Evolutionary conservation across 2,329 filamentous ascomycete species (phyloP), one percentile per base, ranked within the genome.

Genomic region (Xylariaceae sp.): DNA sequence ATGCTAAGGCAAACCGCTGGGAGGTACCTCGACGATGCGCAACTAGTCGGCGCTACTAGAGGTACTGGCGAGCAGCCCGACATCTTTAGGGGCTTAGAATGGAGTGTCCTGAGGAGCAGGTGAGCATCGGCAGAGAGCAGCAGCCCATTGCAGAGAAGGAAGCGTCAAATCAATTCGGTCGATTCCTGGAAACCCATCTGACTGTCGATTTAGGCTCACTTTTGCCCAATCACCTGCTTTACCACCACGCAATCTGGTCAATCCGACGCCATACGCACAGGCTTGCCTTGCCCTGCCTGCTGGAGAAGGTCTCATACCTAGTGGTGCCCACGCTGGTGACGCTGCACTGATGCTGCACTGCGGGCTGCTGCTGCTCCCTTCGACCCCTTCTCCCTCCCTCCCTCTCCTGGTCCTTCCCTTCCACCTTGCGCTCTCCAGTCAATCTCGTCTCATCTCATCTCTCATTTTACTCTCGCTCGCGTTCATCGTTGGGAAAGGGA

Each of bases 361-460:
- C n/a, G n/a, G n/a, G n/a, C 34, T 8, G 34, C 15, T 18, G 28
- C 17, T 31, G 22, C 29, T 29, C n/a, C 17, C 26, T 19, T 19
- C 16, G 29, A n/a, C 13, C 24, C 24, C 37, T 16, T 19, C 37
- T 44, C 17, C 34, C 41, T 31, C 22, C 19, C 18, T 30, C 43
- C n/a, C 28, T 18, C 18, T 28, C 41, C 19, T 17, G 35, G 18
- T 29, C 41, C 39, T 35, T 24, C 38, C 16, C 19, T 19, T 18
- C 19, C n/a, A 45, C 38, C 34, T 31, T 38, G 38, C 39, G 29
- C 41, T 42, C 43, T 13, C 30, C 8, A 7, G 16, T 36, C 30
- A 34, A 37, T 41, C 42, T 39, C 45, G 43, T 47, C 46, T 47
- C 44, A 47, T 39, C 47, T 47, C 40, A 42, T 49, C 41, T 47